A percentile compares a stretch with the other conserved stretches of the same genome.
These are phyloP conservation scores for Teratosphaeria nubilosa DNA, from an alignment of 2,329 filamentous ascomycete species.

Conservation along the genomic window DNA sequence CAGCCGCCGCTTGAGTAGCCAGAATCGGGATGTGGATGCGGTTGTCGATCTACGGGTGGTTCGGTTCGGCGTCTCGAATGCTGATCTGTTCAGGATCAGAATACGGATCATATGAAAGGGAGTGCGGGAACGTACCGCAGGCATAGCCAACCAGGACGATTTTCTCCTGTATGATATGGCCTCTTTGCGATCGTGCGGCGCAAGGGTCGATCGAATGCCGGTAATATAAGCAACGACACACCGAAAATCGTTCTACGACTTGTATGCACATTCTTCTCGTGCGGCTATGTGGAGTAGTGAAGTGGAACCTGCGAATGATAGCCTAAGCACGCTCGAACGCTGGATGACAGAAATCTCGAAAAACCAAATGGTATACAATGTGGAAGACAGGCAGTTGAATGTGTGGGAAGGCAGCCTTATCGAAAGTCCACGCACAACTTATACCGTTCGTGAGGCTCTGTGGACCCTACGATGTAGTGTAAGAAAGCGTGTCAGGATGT, in stretches of 20 bases:
- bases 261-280: constrained; percentile 68
- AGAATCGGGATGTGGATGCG: constrained; percentile 11
- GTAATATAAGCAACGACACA: constrained; percentile 81
- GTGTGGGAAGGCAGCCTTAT: neutral
- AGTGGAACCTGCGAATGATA: neutral
- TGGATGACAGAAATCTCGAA: neutral
- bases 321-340: neutral
- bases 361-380: neutral
- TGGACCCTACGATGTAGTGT: neutral
- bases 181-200: constrained; percentile 60
- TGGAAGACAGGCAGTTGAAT: neutral
- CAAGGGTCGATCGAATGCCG: constrained; percentile 79
- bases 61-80: constrained; percentile 11
- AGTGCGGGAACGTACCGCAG: constrained; percentile 35
- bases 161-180: constrained; percentile 62
- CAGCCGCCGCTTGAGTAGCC: constrained; percentile 12
- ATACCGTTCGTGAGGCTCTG: neutral
- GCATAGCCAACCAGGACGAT: constrained; percentile 75
- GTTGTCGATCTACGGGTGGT: constrained; percentile 1
- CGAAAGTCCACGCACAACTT: neutral
- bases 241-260: constrained; percentile 74
- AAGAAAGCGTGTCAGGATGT: neutral
- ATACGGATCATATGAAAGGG: neutral
- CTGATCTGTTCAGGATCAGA: neutral
- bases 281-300: neutral